Base-by-base conservation (phyloP, 2,329 filamentous ascomycete genomes). In the Pseudogymnoascus sp. region DNA sequence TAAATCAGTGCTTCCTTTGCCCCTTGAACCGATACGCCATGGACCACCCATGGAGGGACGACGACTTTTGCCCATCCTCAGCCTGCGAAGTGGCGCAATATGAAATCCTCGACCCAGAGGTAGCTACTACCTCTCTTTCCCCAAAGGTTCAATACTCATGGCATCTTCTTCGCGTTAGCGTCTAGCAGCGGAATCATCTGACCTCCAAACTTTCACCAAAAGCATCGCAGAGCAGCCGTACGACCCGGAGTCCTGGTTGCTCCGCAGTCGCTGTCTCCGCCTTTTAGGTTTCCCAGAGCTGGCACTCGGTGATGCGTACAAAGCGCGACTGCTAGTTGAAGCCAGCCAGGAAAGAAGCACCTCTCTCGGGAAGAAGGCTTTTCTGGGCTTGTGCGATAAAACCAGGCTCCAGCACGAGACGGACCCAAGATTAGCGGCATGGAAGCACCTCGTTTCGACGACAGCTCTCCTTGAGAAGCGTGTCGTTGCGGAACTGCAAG, bases 241-340 rank as follows among this genome's bases (percentile, higher is more conserved):
- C 42, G 71, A 73, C 21, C 69, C 71, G 13, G 68, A 69, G 65
- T 59, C 63, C 42, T 72, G 71, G 71, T 64, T 69, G 36, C 67
- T 67, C 21, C 68, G 71, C 5, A 68, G 67, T 6, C 65, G 69
- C 17, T 68, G 65, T 50, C 67, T 73, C 9, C 68, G 70, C 31
- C 64, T 68, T 9, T 64, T 73, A 1, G 71, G 69, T 11, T 74
- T 68, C 61, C 73, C 73, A 1, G 72, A 74, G 62, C 67, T 74
- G 11, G 70, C 69, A 9, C 68, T 71, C 1, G 72, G 72, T 2
- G 72, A 74, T 42, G 67, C 68, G 0, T 74, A 73, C 47, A 73
- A 72, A 68, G 71, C 72, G 0, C 67, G 67, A 26, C 67, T 74
- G n/a, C 63, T 74, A 9, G 67, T 71, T 33, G 68, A 73, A 59